These are phyloP conservation scores for Lasiosphaeria hispida DNA, from an alignment of 495 filamentous ascomycete genomes.

Conservation along the genomic window DNA sequence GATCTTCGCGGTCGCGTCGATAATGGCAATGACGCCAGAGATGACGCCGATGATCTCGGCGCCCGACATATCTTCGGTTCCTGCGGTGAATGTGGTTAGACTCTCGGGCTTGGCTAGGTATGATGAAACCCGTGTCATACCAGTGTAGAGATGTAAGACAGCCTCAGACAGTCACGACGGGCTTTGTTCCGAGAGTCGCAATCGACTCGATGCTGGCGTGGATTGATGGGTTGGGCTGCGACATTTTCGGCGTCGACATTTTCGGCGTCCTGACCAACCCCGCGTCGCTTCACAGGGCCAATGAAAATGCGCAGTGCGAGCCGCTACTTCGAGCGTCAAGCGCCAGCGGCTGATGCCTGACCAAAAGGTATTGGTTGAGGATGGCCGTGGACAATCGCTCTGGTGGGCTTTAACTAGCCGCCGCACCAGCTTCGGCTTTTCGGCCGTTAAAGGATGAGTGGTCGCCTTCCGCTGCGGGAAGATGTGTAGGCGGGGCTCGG, in stretches of 20 bases:
- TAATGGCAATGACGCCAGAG: constrained; percentile 1
- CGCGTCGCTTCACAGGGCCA: constrained; percentile 1
- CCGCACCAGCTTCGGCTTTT: no score
- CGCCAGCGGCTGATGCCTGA: no score
- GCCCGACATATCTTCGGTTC: neutral
- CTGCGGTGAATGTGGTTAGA: neutral
- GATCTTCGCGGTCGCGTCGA: constrained; percentile 1
- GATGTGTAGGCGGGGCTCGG: no score
- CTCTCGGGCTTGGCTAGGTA: neutral
- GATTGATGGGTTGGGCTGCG: constrained; percentile 4
- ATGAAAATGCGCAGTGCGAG: neutral
- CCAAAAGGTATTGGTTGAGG: no score
- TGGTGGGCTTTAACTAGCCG: no score
- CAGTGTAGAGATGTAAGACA: constrained; percentile 1
- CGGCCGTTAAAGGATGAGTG: no score
- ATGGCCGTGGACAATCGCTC: no score
- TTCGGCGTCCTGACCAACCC: no score
- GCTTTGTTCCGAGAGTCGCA: constrained; percentile 1
- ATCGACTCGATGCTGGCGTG: neutral
- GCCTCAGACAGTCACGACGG: neutral
- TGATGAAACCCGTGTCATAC: neutral
- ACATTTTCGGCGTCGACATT: constrained; percentile 1
- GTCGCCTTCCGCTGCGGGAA: no score
- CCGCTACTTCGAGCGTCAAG: no score
- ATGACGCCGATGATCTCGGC: constrained; percentile 2